Evolutionary conservation across 1,139 yeast species (phyloP), one percentile per base, ranked within the genome.

Genomic region (Suzukiozyma palmioleophila): DNA sequence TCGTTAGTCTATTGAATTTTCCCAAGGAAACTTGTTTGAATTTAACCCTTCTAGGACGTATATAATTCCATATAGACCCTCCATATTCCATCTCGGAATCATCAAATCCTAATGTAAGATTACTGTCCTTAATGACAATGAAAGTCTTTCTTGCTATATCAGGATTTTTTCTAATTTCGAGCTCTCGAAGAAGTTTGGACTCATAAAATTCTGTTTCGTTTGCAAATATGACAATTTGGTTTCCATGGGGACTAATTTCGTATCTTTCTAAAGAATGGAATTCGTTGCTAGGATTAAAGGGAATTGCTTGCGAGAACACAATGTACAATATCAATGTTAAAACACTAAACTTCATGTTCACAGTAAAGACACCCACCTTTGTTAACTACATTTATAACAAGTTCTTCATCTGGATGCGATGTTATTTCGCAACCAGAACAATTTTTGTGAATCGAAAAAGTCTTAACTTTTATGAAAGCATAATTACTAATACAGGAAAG

Each of bases 11-110:
- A 14, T 8, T 12, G 26, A 33, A 25, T 24, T 33, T 13, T 3
- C 36, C 36, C 13, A 33, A 26, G 13, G 30, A 14, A 15, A 33
- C 18, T 33, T 33, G 24, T 21, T 21, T 25, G 14, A 33, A 33
- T 25, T 26, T 33, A 7, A 33, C 30, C 11, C 8, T 33, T 14
- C 36, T 33, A 21, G 36, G 26, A 26, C 18, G 18, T 11, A 33
- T 25, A 26, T 14, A 26, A 22, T 26, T 8, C 36, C 18, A 33
- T 8, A 33, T 13, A 9, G 30, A 25, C 11, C 13, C 14, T 6
- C 26, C 36, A 26, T 33, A 10, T 7, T 14, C 27, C 22, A 22
- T 13, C 11, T 33, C 36, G 8, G 36, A 33, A 12, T 33, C 36
- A 33, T 33, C 36, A 26, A 33, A 33, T 4, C 24, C 30, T 12